Conservation (phyloP, 2,329 filamentous ascomycete species). For the Alternaria metachromatica region DNA sequence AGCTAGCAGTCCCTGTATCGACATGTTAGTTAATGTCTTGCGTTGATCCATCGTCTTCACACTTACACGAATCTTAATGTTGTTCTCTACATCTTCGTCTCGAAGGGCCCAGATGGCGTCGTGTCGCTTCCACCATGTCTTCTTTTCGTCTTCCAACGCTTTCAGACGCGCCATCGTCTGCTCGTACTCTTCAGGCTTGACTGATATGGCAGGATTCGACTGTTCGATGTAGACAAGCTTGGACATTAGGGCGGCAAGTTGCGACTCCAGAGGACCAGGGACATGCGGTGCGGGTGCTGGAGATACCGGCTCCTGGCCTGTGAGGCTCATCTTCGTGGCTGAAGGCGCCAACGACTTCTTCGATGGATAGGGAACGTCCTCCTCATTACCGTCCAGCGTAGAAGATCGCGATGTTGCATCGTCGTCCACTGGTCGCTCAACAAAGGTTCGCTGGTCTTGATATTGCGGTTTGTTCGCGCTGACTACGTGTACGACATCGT, state of each 20-base stretch:
- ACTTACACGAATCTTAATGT: conserved; percentile 50
- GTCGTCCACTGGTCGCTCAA: conserved; percentile 34
- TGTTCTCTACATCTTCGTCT: conserved; percentile 53
- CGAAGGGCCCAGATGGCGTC: conserved; percentile 52
- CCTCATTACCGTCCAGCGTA: conserved; percentile 42
- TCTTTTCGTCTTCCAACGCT: conserved; percentile 48
- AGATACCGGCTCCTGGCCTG: conserved; percentile 26
- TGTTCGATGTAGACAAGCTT: conserved; percentile 47
- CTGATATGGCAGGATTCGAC: conserved; percentile 40
- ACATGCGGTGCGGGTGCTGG: conserved; percentile 31
- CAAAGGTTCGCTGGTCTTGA: conserved; percentile 12
- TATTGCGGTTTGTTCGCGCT: conserved; percentile 16
- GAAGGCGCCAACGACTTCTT: conserved; percentile 38
- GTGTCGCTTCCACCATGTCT: conserved; percentile 44
- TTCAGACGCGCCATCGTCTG: conserved; percentile 40
- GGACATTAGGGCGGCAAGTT: conserved; percentile 47
- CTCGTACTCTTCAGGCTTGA: conserved; percentile 49
- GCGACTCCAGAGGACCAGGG: conserved; percentile 46
- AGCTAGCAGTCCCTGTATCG: conserved; percentile 42
- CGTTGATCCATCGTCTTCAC: not conserved
- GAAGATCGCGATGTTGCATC: conserved; percentile 42
- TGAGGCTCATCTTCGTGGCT: conserved; percentile 11
- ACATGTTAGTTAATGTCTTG: conserved; percentile 3
- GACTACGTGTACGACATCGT: conserved; percentile 20
- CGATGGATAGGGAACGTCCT: conserved; percentile 36